Conservation (phyloP, 495 filamentous ascomycete species). For the Aspergillus indologenus region DNA sequence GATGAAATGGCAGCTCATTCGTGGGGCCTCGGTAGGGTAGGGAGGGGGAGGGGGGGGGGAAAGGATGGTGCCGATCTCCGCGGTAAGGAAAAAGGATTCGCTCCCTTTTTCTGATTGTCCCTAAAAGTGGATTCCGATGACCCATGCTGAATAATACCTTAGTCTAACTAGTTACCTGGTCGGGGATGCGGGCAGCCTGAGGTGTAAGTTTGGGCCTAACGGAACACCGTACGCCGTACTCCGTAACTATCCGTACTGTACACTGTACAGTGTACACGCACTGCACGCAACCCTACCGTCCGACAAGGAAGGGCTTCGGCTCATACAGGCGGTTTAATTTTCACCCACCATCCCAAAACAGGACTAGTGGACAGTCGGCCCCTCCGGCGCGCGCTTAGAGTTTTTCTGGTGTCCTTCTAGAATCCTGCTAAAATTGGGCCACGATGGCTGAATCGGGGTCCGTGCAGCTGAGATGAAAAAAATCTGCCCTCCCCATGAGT, state of each 20-base stretch:
- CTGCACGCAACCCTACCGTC: neutral
- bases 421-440: slow-evolving; percentile 9
- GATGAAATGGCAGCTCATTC: slow-evolving; percentile 1
- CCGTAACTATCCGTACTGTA: no score
- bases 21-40: neutral
- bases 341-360: neutral
- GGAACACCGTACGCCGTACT: slow-evolving; percentile 1
- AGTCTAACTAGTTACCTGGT: no score
- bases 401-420: slow-evolving; percentile 4
- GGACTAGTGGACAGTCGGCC: neutral
- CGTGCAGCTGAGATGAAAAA: neutral
- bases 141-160: neutral
- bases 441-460: slow-evolving; percentile 1
- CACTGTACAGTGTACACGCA: no score
- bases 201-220: neutral
- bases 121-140: neutral
- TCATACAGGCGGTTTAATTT: neutral
- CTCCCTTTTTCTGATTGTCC: neutral
- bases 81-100: neutral
- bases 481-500: neutral
- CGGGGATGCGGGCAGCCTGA: neutral
- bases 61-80: slow-evolving; percentile 1
- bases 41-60: no score
- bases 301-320: neutral
- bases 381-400: slow-evolving; percentile 3